Evolutionary conservation across 305 asterid genomes (phyloP).

Genomic region (Rubia peregrina): DNA sequence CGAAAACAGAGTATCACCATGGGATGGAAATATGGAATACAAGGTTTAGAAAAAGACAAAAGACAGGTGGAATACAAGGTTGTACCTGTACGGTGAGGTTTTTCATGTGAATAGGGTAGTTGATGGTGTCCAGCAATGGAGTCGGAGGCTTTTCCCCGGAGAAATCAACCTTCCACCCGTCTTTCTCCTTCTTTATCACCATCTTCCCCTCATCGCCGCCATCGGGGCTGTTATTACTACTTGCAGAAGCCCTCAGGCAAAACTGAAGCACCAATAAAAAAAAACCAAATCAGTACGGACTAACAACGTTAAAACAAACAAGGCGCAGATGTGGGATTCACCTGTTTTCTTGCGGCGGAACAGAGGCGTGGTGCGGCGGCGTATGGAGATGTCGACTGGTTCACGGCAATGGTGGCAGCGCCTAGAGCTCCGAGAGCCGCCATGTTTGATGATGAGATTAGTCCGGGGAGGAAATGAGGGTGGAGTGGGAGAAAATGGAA

Average conservation of each 20-base stretch:
- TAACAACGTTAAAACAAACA: not conserved
- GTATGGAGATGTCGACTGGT: constrained; percentile 18
- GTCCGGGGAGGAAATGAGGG: not conserved
- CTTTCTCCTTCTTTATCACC: constrained; percentile 35
- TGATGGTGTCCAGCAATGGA: constrained; percentile 59
- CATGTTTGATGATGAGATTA: constrained; percentile 18
- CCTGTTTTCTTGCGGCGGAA: constrained; percentile 23
- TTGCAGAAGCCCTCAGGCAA: constrained; percentile 36
- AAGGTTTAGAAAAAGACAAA: not conserved
- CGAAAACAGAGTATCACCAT: not conserved
- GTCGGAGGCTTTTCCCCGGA: constrained; percentile 55
- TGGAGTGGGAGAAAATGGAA: constrained; percentile 16
- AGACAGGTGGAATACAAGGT: not conserved
- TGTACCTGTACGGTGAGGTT: constrained; percentile 46
- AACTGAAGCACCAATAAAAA: constrained; percentile 23
- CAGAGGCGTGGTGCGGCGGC: constrained; percentile 19
- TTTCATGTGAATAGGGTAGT: constrained; percentile 67
- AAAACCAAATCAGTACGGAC: not conserved
- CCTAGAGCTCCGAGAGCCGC: constrained; percentile 34
- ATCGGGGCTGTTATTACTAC: constrained; percentile 18
- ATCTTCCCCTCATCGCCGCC: constrained; percentile 29
- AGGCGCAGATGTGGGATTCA: constrained; percentile 5
- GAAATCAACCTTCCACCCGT: constrained; percentile 51
- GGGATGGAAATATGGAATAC: not conserved
- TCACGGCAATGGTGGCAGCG: constrained; percentile 19